Conservation (phyloP, 2,329 filamentous ascomycete species). For the Xylariomycetidae sp. region DNA sequence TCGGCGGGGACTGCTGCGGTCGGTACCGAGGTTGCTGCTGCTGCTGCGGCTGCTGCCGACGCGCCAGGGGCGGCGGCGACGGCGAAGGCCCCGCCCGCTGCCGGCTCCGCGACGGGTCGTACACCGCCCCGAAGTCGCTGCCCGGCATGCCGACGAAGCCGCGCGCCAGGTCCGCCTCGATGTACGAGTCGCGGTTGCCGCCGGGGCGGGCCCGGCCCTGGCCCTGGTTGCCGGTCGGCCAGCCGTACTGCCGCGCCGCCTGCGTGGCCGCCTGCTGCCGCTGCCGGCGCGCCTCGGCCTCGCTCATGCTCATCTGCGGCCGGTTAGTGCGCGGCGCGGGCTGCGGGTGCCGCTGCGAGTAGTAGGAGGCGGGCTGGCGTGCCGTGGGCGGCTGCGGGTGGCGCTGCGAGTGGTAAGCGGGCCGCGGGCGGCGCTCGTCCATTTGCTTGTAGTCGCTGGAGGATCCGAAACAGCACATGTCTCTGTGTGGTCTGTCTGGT, state of each 20-base stretch:
- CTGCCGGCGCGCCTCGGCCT: conserved; percentile 7
- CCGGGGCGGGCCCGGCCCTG: background rate
- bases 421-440: too few relatives aligned
- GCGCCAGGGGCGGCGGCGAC: background rate
- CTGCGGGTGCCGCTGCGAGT: background rate
- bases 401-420: conserved; percentile 1
- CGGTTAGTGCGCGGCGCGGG: background rate
- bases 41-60: conserved; percentile 1
- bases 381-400: conserved; percentile 3
- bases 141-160: conserved; percentile 14
- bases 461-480: background rate
- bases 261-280: conserved; percentile 10
- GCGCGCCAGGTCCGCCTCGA: conserved; percentile 12
- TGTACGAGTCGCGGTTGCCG: conserved; percentile 13
- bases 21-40: background rate
- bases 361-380: background rate
- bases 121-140: conserved; percentile 11
- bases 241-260: conserved; percentile 16
- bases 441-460: background rate
- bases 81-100: background rate
- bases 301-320: background rate
- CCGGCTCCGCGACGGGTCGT: conserved; percentile 8
- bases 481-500: background rate
- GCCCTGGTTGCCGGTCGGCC: conserved; percentile 4
- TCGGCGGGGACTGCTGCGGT: background rate